Evolutionary conservation across 164 flowering plant genomes (phyloP).

Genomic region (Berberis vulgaris): DNA sequence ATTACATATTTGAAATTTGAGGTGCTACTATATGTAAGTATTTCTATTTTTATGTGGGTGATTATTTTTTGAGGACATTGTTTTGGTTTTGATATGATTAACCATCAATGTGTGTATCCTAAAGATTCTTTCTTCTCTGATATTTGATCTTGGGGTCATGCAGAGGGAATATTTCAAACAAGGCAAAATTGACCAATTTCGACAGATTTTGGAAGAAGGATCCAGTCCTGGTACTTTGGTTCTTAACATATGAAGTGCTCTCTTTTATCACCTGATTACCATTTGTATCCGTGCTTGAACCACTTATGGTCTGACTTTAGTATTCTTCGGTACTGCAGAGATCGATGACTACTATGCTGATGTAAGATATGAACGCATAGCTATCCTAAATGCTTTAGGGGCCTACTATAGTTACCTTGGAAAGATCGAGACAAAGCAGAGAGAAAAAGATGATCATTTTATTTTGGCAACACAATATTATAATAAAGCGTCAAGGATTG

Average conservation of each 20-base stretch:
- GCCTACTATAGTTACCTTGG: slow-evolving; percentile 92
- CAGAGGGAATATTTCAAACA: slow-evolving; percentile 99
- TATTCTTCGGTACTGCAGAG: slow-evolving; percentile 39
- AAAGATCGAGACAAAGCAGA: slow-evolving; percentile 74
- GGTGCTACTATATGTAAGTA: background rate
- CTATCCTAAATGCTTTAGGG: slow-evolving; percentile 88
- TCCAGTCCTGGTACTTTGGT: slow-evolving; percentile 69
- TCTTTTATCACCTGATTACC: too few species aligned
- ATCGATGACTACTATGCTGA: slow-evolving; percentile 97
- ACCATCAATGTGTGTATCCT: background rate
- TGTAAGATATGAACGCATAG: slow-evolving; percentile 87
- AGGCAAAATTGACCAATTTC: slow-evolving; percentile 82
- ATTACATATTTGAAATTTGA: too few species aligned
- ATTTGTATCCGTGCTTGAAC: too few species aligned
- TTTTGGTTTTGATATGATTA: background rate
- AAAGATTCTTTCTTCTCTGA: background rate
- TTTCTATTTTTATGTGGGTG: background rate
- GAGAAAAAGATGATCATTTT: slow-evolving; percentile 89
- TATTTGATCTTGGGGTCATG: slow-evolving; percentile 10
- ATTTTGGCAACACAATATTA: slow-evolving; percentile 74
- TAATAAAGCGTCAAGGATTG: slow-evolving; percentile 90
- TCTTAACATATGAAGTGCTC: background rate
- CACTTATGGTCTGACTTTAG: background rate
- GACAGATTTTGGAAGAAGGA: slow-evolving; percentile 91
- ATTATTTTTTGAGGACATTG: too few species aligned